Conservation (phyloP, 768 basidiomycete genomes). For the Lenzites betulinus region DNA sequence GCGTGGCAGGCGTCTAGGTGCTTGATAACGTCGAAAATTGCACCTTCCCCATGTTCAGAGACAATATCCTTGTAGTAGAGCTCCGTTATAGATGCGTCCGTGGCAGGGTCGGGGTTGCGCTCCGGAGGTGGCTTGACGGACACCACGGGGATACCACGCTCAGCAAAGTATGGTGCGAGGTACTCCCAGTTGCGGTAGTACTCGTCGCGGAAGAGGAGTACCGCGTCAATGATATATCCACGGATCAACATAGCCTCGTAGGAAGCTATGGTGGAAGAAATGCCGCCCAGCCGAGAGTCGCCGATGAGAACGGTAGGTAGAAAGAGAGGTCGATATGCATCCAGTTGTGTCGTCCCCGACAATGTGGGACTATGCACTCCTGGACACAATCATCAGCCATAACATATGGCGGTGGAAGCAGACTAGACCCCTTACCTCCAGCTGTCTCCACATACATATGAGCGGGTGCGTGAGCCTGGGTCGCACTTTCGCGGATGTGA, state of each 20-base stretch:
- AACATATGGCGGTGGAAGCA: slow-evolving; percentile 1
- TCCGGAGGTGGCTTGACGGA: slow-evolving; percentile 63
- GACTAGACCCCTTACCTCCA: slow-evolving; percentile 90
- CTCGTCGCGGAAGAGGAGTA: slow-evolving; percentile 80
- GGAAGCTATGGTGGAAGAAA: slow-evolving; percentile 88
- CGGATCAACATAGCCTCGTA: slow-evolving; percentile 91
- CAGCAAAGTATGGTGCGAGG: slow-evolving; percentile 74
- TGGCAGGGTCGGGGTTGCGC: slow-evolving; percentile 40
- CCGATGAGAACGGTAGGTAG: slow-evolving; percentile 88
- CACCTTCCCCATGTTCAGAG: slow-evolving; percentile 36
- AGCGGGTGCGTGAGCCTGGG: slow-evolving; percentile 31
- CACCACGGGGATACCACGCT: slow-evolving; percentile 60
- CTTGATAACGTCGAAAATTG: slow-evolving; percentile 49
- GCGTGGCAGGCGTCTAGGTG: slow-evolving; percentile 67
- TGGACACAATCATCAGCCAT: slow-evolving; percentile 32
- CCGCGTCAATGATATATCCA: slow-evolving; percentile 84
- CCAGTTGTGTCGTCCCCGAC: slow-evolving; percentile 80
- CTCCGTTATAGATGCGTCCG: slow-evolving; percentile 58
- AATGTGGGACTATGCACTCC: slow-evolving; percentile 92
- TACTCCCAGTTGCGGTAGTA: slow-evolving; percentile 91
- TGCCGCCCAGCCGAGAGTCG: slow-evolving; percentile 89
- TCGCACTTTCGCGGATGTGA: slow-evolving; percentile 60
- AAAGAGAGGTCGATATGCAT: slow-evolving; percentile 83
- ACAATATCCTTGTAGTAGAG: slow-evolving; percentile 68
- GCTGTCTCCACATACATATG: slow-evolving; percentile 93